Base-by-base conservation (phyloP, 192 early-diverging fungal genomes). In the Umbelopsis isabellina region DNA sequence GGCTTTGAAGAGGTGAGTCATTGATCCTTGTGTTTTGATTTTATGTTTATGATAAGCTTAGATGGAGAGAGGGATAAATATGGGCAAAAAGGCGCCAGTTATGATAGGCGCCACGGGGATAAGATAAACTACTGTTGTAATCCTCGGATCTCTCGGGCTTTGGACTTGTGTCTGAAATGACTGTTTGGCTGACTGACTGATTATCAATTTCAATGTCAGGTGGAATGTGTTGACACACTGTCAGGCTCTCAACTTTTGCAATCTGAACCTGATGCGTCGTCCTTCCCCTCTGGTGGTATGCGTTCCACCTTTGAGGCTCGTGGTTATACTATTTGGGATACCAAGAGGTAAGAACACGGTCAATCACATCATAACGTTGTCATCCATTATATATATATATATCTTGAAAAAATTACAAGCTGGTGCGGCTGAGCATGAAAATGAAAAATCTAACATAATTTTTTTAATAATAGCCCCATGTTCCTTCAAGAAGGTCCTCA, bases 291-390 rank as follows among this genome's bases (percentile, higher is more conserved):
- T 73, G 96, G 96, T 76, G 96, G 97, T 75, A 95, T 97, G 90
- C 90, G 96, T 74, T 84, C 92, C 51, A 99, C 97, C 66, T 99
- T 99, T 76, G 97, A 99, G 86, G 97, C 96, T 70, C 94, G 96
- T 80, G 97, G 97, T 58, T 99, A 99, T 88, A 99, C 96, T 70
- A 92, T 99, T 81, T 99, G 97, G 97, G 97, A 99, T 83, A 95
- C 96, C 33, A 92, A 74, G 77, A 78, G 77, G 77, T 78, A 70
- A 49, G 20, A 20, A 79, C 71, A 83, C 79, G 27, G 16, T 25
- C 27, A 23, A 61, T 61, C 27, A 61, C 55, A 61, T 61, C 55
- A 61, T 35, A 18, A 16, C 30, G 27, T 30, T 30, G 27, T 30
- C 27, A 30, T 35, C 16, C 13, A 41, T 41, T 5, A 41, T 41